A percentile compares a stretch with the other conserved stretches of the same genome.
Conservation (phyloP, 2,329 filamentous ascomycete genomes). For the Rasamsonia emersonii region DNA sequence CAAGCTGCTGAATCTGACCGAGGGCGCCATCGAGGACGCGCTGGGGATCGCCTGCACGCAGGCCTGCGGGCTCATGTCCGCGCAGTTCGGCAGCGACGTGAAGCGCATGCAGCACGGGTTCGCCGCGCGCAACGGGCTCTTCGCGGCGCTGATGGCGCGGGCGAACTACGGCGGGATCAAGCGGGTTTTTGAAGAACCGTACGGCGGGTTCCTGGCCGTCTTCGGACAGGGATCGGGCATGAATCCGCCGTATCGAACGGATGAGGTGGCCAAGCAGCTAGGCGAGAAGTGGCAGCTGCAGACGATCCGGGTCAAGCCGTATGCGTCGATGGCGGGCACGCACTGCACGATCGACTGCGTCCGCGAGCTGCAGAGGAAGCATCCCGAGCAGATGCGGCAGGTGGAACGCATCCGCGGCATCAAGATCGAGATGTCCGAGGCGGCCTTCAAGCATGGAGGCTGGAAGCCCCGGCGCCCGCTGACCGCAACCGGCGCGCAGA, state of each 20-base stretch:
- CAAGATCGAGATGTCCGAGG: conserved; percentile 6
- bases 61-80: conserved; percentile 33
- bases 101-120: conserved; percentile 43
- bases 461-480: conserved; percentile 27
- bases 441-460: conserved; percentile 28
- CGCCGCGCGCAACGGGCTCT: conserved; percentile 35
- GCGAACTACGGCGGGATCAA: conserved; percentile 36
- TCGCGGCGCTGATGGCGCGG: conserved; percentile 30
- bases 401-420: conserved; percentile 7
- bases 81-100: conserved; percentile 35
- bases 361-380: conserved; percentile 19
- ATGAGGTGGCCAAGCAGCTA: conserved; percentile 24
- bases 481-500: conserved; percentile 30
- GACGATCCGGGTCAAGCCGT: conserved; percentile 29
- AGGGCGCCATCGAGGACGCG: conserved; percentile 24
- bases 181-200: conserved; percentile 32
- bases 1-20: conserved; percentile 24
- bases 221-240: conserved; percentile 26
- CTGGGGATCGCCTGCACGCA: conserved; percentile 36
- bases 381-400: conserved; percentile 16
- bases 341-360: conserved; percentile 31
- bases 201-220: conserved; percentile 35
- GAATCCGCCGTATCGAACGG: conserved; percentile 17
- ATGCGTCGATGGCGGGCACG: conserved; percentile 29
- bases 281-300: conserved; percentile 29